Evolutionary conservation across 192 early-diverging fungal species (phyloP).

Genomic region (Gaertneriomyces sp.): DNA sequence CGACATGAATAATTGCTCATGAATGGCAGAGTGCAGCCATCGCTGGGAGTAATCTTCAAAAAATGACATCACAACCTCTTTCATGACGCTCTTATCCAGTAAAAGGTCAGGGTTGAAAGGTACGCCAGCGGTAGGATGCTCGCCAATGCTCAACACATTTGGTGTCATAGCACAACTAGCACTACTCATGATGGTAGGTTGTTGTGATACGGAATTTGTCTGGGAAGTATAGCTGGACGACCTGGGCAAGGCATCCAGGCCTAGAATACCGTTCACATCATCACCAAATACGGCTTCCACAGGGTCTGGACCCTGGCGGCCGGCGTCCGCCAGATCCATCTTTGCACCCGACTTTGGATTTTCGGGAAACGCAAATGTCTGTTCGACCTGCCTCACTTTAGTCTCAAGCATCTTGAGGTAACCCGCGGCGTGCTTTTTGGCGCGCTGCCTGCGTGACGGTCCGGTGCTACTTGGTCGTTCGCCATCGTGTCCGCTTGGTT

Average conservation of each 20-base stretch:
- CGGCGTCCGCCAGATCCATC: background rate
- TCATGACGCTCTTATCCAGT: background rate
- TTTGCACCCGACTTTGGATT: background rate
- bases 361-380: slow-evolving; percentile 1
- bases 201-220: background rate
- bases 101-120: background rate
- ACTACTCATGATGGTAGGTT: background rate
- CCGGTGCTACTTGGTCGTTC: background rate
- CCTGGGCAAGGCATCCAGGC: background rate
- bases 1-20: background rate
- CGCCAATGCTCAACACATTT: too few relatives aligned
- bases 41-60: slow-evolving; percentile 1
- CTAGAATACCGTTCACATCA: background rate
- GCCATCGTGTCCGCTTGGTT: background rate
- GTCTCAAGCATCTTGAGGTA: slow-evolving; percentile 31
- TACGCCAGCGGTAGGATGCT: background rate
- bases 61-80: background rate
- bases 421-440: slow-evolving; percentile 17
- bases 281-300: background rate
- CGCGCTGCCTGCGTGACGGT: too few relatives aligned
- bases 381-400: slow-evolving; percentile 19
- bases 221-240: background rate
- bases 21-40: slow-evolving; percentile 7
- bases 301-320: background rate
- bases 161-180: background rate